A percentile compares a stretch with the other conserved stretches of the same genome.
phyloP scores from a whole-genome alignment of 768 basidiomycete species.

The Clitopilus hobsonii region DNA sequence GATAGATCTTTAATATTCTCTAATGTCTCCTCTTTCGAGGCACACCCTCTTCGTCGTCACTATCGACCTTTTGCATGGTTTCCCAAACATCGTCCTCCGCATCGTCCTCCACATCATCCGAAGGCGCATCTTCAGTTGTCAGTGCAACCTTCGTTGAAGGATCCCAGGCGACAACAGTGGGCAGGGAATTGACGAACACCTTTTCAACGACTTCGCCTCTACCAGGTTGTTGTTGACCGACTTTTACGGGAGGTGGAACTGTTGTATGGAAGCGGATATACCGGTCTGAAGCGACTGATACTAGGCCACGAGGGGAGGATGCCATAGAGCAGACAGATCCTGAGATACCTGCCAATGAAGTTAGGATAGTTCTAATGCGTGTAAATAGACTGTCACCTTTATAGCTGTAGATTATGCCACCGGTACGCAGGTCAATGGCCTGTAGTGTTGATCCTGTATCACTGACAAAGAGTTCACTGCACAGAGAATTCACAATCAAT shows the following conservation, averaged over 20 bases:
- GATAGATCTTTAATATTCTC: slow-evolving; percentile 8
- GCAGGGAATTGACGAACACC: slow-evolving; percentile 54
- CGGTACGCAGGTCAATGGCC: slow-evolving; percentile 67
- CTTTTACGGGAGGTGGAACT: slow-evolving; percentile 42
- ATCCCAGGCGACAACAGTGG: slow-evolving; percentile 67
- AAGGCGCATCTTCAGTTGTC: slow-evolving; percentile 3
- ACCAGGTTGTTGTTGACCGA: slow-evolving; percentile 45
- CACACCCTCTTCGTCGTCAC: slow-evolving; percentile 18
- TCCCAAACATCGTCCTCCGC: slow-evolving; percentile 76
- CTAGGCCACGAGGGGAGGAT: slow-evolving; percentile 45
- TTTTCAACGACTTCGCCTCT: slow-evolving; percentile 64
- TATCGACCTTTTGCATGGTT: slow-evolving; percentile 47
- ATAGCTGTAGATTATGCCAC: slow-evolving; percentile 59
- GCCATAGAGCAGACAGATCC: slow-evolving; percentile 68
- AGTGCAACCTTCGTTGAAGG: slow-evolving; percentile 7
- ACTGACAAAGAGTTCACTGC: slow-evolving; percentile 65
- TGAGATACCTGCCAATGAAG: slow-evolving; percentile 48
- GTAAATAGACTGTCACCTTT: slow-evolving; percentile 40
- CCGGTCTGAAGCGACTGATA: slow-evolving; percentile 64
- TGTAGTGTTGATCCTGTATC: slow-evolving; percentile 63
- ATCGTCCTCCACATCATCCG: slow-evolving; percentile 25
- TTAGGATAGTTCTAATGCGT: too few relatives aligned
- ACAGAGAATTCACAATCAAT: slow-evolving; percentile 5
- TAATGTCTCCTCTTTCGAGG: slow-evolving; percentile 18
- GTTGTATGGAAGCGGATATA: slow-evolving; percentile 68